Conservation (phyloP, 2,329 filamentous ascomycete genomes). For the Colletotrichum musae region DNA sequence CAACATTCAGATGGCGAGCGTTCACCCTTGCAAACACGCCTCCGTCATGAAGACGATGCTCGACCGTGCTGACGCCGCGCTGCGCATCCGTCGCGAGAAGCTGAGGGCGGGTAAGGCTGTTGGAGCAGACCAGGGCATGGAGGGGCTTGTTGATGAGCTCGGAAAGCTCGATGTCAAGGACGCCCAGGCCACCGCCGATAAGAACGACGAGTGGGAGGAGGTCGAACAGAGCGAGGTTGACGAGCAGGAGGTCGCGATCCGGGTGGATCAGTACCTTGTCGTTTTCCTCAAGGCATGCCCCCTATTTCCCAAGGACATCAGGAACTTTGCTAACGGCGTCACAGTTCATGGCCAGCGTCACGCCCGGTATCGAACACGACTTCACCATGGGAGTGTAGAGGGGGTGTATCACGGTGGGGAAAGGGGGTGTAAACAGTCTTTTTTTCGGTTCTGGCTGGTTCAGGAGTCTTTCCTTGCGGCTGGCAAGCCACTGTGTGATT, state of each 20-base stretch:
- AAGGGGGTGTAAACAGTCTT: background rate
- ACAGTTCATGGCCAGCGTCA: constrained; percentile 87
- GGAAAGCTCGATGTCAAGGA: constrained; percentile 72
- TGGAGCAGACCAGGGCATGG: constrained; percentile 74
- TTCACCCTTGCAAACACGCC: constrained; percentile 97
- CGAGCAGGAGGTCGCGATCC: constrained; percentile 82
- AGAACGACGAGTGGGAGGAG: constrained; percentile 74
- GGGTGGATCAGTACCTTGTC: constrained; percentile 90
- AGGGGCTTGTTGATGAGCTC: constrained; percentile 88
- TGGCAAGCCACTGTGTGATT: constrained; percentile 3
- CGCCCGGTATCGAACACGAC: constrained; percentile 96
- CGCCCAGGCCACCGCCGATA: constrained; percentile 65
- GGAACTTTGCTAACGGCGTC: constrained; percentile 44
- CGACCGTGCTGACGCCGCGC: constrained; percentile 92
- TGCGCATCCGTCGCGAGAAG: constrained; percentile 90
- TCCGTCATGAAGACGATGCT: constrained; percentile 98
- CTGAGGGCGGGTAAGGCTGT: constrained; percentile 72
- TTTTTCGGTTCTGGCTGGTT: background rate
- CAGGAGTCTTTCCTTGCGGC: background rate
- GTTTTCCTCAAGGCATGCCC: constrained; percentile 85
- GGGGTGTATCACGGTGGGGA: background rate
- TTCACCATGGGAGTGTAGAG: constrained; percentile 93
- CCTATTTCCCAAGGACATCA: background rate
- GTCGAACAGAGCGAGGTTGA: constrained; percentile 73
- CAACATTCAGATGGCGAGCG: constrained; percentile 93